Evolutionary conservation across 2,329 filamentous ascomycete genomes (phyloP).

Genomic region (Trichothecium sympodiale): DNA sequence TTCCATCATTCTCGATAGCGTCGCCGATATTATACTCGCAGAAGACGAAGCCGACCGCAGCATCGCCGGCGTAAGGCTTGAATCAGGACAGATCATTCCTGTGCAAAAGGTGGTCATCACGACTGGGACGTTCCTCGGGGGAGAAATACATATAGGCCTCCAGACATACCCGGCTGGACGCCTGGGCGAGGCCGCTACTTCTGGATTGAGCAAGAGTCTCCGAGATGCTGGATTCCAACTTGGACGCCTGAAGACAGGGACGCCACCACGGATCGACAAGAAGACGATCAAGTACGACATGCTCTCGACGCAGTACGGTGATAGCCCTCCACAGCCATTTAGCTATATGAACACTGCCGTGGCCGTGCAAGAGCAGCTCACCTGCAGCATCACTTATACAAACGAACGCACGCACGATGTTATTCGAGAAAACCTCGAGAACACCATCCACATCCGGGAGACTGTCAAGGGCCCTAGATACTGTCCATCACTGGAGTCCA

Average conservation of each 20-base stretch:
- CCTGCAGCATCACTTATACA: slow-evolving; percentile 81
- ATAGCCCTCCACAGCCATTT: slow-evolving; percentile 80
- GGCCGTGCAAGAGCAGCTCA: slow-evolving; percentile 67
- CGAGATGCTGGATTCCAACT: slow-evolving; percentile 79
- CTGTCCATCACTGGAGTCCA: slow-evolving; percentile 90
- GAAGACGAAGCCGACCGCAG: slow-evolving; percentile 42
- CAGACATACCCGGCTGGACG: slow-evolving; percentile 76
- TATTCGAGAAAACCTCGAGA: slow-evolving; percentile 81
- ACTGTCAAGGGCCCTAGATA: slow-evolving; percentile 90
- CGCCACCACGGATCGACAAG: slow-evolving; percentile 75
- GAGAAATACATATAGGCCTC: slow-evolving; percentile 92
- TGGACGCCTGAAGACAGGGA: slow-evolving; percentile 89
- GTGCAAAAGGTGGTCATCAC: slow-evolving; percentile 84
- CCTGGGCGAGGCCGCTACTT: slow-evolving; percentile 88
- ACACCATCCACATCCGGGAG: slow-evolving; percentile 92
- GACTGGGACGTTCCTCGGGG: slow-evolving; percentile 88
- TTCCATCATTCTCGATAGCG: slow-evolving; percentile 72
- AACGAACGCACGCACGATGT: slow-evolving; percentile 75
- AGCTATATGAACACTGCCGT: slow-evolving; percentile 79
- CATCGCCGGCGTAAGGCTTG: slow-evolving; percentile 76
- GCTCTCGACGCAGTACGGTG: slow-evolving; percentile 66
- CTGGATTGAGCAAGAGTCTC: slow-evolving; percentile 83
- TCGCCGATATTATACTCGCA: slow-evolving; percentile 73
- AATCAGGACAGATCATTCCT: slow-evolving; percentile 74
- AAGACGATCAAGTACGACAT: slow-evolving; percentile 69